Percentiles rank a stretch among this genome's conserved stretches.
Conservation (phyloP, 306 rosid genomes). For the Inga leiocalycina region DNA sequence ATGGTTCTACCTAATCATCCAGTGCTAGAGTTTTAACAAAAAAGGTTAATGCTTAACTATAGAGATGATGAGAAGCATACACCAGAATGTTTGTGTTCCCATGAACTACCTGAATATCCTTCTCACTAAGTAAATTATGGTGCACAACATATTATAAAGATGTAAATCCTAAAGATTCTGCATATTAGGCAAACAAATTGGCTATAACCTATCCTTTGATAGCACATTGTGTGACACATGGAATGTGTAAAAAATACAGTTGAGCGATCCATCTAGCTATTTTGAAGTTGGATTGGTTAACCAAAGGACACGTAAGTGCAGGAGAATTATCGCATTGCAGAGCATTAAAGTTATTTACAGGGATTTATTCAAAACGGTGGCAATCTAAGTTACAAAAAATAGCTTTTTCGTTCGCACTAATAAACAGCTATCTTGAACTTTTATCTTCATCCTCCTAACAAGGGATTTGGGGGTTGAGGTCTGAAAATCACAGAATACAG, state of each 20-base stretch:
- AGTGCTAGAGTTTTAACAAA: not conserved
- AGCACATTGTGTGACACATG: not conserved
- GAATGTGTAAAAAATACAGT: not conserved
- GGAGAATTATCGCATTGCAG: conserved; percentile 12
- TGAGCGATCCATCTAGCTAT: not conserved
- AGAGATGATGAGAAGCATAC: conserved; percentile 27
- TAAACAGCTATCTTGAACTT: conserved; percentile 7
- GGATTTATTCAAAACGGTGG: not conserved
- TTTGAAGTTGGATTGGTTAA: not conserved
- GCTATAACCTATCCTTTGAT: not conserved
- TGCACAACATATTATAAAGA: conserved; percentile 17
- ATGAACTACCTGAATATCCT: conserved; percentile 12
- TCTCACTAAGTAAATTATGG: not conserved
- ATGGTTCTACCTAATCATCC: conserved; percentile 4
- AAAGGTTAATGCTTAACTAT: not conserved
- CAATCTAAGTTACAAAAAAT: conserved; percentile 1
- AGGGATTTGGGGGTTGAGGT: conserved; percentile 7
- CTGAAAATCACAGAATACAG: conserved; percentile 8
- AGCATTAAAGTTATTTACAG: conserved; percentile 1
- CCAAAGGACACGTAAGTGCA: not conserved
- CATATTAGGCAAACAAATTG: not conserved
- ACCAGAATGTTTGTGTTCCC: conserved; percentile 23
- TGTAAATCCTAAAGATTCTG: conserved; percentile 12
- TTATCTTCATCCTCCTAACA: not conserved
- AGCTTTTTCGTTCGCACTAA: not conserved